Base-by-base conservation (phyloP, 2,329 filamentous ascomycete genomes). In the Pestalotiopsis sp. region DNA sequence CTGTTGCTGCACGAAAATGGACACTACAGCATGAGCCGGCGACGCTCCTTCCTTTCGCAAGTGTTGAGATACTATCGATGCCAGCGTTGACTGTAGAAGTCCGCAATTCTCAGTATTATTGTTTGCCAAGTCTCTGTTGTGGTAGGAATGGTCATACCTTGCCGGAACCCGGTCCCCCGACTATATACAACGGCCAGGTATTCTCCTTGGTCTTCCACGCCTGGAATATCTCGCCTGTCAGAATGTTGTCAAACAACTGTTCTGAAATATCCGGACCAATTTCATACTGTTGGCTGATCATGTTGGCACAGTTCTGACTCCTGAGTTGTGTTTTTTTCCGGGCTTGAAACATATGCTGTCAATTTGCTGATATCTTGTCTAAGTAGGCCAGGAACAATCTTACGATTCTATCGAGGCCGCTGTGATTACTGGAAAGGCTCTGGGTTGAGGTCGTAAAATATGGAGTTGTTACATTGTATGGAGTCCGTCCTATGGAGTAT, bases 81-180 rank as follows among this genome's bases (percentile, higher is more conserved):
- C 60, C n/a, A 63, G 60, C 23, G 38, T 36, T 9, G 31, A 39
- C 60, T 63, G 2, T 38, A 4, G 3, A 0, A 39, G 12, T 13
- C 7, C 17, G 5, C 23, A 41, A n/a, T 17, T 31, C 6, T 63
- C 31, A 41, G 31, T 13, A 31, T 23, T 13, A 14, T 63, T 17
- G 12, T 39, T 4, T 41, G 17, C 17, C n/a, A 41, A 39, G 20
- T 23, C 17, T 41, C 7, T 36, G 31, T 36, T 9, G 17, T 14
- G n/a, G 4, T 3, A 45, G 38, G 31, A 41, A 63, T 41, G 38
- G 20, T 38, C 60, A 14, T 14, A 63, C 60, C 60, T 63, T 63
- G 31, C 60, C 60, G 31, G 60, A 63, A 63, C 31, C 60, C n/a
- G 60, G 60, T 6, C 60, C 60, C 38, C 60, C 60, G 13, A 63